Evolutionary conservation across 495 filamentous ascomycete genomes (phyloP).

Genomic region (Annulohypoxylon nitens): DNA sequence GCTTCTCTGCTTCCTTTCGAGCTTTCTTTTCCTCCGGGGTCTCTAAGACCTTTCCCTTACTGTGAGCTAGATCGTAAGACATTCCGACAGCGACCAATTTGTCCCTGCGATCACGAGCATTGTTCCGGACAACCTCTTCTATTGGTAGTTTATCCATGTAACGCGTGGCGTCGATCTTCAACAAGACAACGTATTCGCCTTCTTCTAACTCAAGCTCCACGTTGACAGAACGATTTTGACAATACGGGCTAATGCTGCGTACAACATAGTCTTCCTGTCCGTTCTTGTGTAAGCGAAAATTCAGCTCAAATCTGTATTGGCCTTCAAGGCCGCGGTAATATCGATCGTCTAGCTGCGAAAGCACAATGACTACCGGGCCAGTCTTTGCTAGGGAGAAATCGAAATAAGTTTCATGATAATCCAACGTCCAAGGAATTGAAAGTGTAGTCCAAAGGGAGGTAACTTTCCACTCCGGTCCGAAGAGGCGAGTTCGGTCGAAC

Average conservation of each 20-base stretch:
- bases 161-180: constrained; percentile 81
- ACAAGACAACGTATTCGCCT: constrained; percentile 81
- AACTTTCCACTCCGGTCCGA: constrained; percentile 85
- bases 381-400: constrained; percentile 73
- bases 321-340: constrained; percentile 88
- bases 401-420: constrained; percentile 89
- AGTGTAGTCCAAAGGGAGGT: constrained; percentile 88
- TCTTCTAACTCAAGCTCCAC: constrained; percentile 85
- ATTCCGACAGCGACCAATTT: constrained; percentile 87
- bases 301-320: constrained; percentile 81
- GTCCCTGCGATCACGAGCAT: constrained; percentile 74
- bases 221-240: constrained; percentile 82
- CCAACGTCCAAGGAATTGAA: constrained; percentile 85
- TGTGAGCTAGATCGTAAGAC: constrained; percentile 87
- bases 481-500: constrained; percentile 90
- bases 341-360: constrained; percentile 85
- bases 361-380: constrained; percentile 80
- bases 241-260: constrained; percentile 76
- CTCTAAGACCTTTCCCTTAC: constrained; percentile 76
- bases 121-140: constrained; percentile 75
- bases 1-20: constrained; percentile 56
- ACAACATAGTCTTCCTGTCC: constrained; percentile 88
- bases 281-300: constrained; percentile 85
- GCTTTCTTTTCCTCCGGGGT: constrained; percentile 73
- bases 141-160: constrained; percentile 63